These are phyloP conservation scores for Huntiella savannae DNA, from an alignment of 2,329 filamentous ascomycete species.

Conservation along the genomic window DNA sequence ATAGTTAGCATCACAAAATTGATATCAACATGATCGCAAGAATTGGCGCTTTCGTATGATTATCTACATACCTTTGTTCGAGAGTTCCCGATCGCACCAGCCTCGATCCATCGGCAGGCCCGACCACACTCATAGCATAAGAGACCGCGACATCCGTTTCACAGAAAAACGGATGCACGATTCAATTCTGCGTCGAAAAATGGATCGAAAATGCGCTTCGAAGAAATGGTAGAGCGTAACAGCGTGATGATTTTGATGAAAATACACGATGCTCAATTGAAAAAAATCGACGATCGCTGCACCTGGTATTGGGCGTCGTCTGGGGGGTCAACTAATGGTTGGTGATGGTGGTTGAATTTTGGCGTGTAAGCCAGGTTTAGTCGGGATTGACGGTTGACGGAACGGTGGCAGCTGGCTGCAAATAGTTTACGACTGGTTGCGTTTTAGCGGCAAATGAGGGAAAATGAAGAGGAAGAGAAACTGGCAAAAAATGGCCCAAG, in stretches of 20 bases:
- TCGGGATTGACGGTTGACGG: background rate
- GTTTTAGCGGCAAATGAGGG: slow-evolving; percentile 5
- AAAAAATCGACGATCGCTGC: slow-evolving; percentile 1
- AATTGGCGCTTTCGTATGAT: slow-evolving; percentile 27
- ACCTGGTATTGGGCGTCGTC: background rate
- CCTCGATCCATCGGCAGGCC: slow-evolving; percentile 43
- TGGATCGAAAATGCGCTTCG: slow-evolving; percentile 7
- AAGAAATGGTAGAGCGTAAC: slow-evolving; percentile 8
- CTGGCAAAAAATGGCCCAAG: too few relatives aligned
- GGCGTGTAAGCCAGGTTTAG: slow-evolving; percentile 6
- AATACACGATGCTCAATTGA: slow-evolving; percentile 8
- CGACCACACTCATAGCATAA: slow-evolving; percentile 55
- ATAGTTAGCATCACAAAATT: slow-evolving; percentile 26
- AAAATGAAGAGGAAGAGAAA: background rate
- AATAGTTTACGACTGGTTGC: slow-evolving; percentile 5
- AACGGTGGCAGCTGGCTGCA: background rate
- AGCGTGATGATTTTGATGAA: slow-evolving; percentile 8
- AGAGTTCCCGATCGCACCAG: slow-evolving; percentile 46
- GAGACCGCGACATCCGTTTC: slow-evolving; percentile 52
- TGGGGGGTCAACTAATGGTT: slow-evolving; percentile 2
- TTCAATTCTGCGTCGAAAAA: slow-evolving; percentile 7
- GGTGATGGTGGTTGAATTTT: slow-evolving; percentile 10
- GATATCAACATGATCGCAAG: slow-evolving; percentile 30
- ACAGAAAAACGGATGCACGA: slow-evolving; percentile 36
- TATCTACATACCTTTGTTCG: slow-evolving; percentile 37